Evolutionary conservation across 495 filamentous ascomycete species (phyloP), one percentile per base, ranked within the genome.

Genomic region (Penicillium turbatum): DNA sequence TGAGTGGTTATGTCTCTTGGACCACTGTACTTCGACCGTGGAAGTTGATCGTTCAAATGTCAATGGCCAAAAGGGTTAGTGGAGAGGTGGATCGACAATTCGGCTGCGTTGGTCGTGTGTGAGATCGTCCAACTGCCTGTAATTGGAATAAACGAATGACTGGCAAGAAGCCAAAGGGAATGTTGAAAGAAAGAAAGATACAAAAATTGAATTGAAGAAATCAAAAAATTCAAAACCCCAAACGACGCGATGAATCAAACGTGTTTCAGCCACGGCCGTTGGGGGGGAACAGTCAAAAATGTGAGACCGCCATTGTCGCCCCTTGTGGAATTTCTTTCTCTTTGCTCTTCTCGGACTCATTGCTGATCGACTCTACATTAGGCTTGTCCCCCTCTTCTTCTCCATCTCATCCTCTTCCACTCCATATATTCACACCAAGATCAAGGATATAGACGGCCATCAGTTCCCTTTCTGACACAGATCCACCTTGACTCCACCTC

Each of bases 211-310:
- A 51, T 4, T 15, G 46, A 46, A n/a, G 12, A 42, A 11, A 16
- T n/a, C n/a, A n/a, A 16, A 34, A 42, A 24, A 12, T 15, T 30
- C 27, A 11, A 30, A 45, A 15, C 4, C 12, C n/a, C 34, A 38
- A 43, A 17, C 39, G 13, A 47, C 34, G 12, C 32, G 19, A 24
- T 24, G 4, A 39, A 5, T 1, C 36, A 9, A 19, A 47, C 43
- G 51, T 55, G 59, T 65, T 61, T 64, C 58, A 64, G 40, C 13
- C 11, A 36, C n/a, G n/a, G n/a, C 51, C 40, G 58, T 59, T 59
- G 41, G 45, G 34, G 46, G 42, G 43, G 15, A 44, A 44, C 42
- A 29, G 13, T 17, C 16, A 60, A 57, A 60, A 65, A 65, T 65
- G 62, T 65, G 62, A 65, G 62, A 64, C 62, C 43, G 45, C 61